Base-by-base conservation (phyloP, 2,329 filamentous ascomycete species). In the Domatiomyces catenatus region DNA sequence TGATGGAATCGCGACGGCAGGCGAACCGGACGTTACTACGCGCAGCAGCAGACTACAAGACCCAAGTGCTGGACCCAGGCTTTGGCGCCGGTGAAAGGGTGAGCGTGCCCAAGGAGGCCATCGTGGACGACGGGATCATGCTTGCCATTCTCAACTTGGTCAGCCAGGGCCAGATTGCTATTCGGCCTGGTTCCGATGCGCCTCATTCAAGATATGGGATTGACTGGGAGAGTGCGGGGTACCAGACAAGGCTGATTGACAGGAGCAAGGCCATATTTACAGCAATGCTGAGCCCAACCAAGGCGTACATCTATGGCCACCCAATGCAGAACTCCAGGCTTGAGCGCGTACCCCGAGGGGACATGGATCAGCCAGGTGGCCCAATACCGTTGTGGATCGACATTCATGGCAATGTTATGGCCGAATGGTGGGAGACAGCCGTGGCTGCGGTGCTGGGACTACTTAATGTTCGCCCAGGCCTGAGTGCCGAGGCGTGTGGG, bases 381-480 rank as follows among this genome's bases (percentile, higher is more conserved):
- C 66, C 61, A 39, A 66, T 71, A 19, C 72, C 72, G 0, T 49
- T 73, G 12, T 75, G 72, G 72, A 63, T 68, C 49, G 71, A 74
- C 55, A 70, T 75, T 47, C 68, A 74, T 49, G 67, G 65, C 0
- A 59, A 64, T 12, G 55, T 69, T 10, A 59, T 66, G 3, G 54
- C 58, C 10, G 45, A 58, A 5, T 56, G 67, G 18, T 75, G 72
- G 72, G 64, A 70, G 8, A 60, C 66, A 47, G 64, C 66, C 8
- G 52, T 71, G 10, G 65, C 63, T 1, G 65, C 68, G 3, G 63
- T 72, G 2, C 50, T 73, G 2, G 67, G 69, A 1, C 61, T 66
- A n/a, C 52, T 73, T 12, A 64, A 65, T 7, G 58, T 66, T 8
- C 59, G 71, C 4, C 68, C 71, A 4, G 71, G 71, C 10, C 10